Base-by-base conservation (phyloP, 441 rosid species). In the Pelargonium citronellum region DNA sequence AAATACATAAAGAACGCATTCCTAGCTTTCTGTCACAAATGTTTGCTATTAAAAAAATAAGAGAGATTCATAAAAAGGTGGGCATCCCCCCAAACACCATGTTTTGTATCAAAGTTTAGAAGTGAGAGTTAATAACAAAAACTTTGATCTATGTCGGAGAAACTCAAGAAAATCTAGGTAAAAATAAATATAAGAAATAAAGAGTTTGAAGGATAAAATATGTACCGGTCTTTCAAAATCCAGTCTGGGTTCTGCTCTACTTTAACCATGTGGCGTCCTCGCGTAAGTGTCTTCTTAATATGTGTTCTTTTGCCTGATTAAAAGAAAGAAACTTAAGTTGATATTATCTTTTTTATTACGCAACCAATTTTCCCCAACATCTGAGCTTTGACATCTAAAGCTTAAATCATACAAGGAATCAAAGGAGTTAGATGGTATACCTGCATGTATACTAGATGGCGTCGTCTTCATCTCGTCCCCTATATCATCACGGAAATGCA, bases 401-500 rank as follows among this genome's bases (percentile, higher is more conserved):
- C n/a, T 41, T 10, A 2, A 15, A 44, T 15, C n/a, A 12, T 13
- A 19, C 24, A 2, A 27, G 63, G 39, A 20, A 0, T n/a, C 12
- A 11, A 47, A 10, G 1, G 46, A 49, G 19, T 15, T 65, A 69
- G 30, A 27, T 27, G 2, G 30, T 27, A 27, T 27, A 91, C 97
- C 97, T 24, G 96, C 78, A 61, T 96, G 87, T 78, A 88, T 73
- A 64, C 87, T 83, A 70, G 87, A 91, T 5, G 98, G 98, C 63
- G 89, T 75, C 11, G 96, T 95, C 89, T 89, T 88, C 73, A 89
- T 93, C 73, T 91, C 98, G 17, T 79, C 87, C 1, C 87, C 85
- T 75, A 68, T 87, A 74, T 87, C 92, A 73, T 89, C 98, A 0
- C 97, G 91, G 79, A 93, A 93, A 74, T 93, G 97, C 67, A 91